These are phyloP conservation scores for Hanseniaspora osmophila DNA, from an alignment of 805 yeast species.

Conservation along the genomic window DNA sequence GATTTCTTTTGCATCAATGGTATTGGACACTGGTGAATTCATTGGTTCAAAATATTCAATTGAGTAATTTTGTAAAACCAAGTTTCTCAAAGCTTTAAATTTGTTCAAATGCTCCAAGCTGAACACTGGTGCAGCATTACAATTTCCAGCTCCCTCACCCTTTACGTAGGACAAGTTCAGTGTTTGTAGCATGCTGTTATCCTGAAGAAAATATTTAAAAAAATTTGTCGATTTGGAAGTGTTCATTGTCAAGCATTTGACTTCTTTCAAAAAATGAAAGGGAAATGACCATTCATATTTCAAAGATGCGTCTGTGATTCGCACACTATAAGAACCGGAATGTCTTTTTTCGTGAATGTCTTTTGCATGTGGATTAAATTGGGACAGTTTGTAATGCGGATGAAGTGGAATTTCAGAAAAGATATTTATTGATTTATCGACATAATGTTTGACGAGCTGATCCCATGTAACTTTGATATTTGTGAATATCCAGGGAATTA, in stretches of 20 bases:
- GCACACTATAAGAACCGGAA: constrained; percentile 15
- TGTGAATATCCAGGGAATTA: constrained; percentile 7
- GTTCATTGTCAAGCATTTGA: constrained; percentile 13
- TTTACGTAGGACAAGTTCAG: not conserved
- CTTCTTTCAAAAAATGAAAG: constrained; percentile 13
- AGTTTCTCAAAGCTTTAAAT: constrained; percentile 22
- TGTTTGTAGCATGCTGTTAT: constrained; percentile 10
- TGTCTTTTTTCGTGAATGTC: no score
- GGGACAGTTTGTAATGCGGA: no score
- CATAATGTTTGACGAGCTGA: constrained; percentile 5
- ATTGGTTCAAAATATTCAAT: constrained; percentile 27
- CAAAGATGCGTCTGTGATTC: constrained; percentile 18
- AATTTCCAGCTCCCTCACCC: no score
- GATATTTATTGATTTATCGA: constrained; percentile 7
- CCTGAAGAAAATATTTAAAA: constrained; percentile 19
- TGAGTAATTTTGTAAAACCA: constrained; percentile 28
- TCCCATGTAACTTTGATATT: constrained; percentile 8
- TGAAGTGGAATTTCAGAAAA: constrained; percentile 4
- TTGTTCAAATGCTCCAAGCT: constrained; percentile 30
- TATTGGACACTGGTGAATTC: not conserved
- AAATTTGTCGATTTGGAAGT: constrained; percentile 23
- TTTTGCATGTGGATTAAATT: no score
- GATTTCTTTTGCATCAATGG: not conserved
- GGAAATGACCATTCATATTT: constrained; percentile 24
- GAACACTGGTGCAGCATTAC: constrained; percentile 16